Evolutionary conservation across 352 stramenopile genomes (phyloP), one percentile per base, ranked within the genome.

Genomic region (Phytopythium kandeliae): DNA sequence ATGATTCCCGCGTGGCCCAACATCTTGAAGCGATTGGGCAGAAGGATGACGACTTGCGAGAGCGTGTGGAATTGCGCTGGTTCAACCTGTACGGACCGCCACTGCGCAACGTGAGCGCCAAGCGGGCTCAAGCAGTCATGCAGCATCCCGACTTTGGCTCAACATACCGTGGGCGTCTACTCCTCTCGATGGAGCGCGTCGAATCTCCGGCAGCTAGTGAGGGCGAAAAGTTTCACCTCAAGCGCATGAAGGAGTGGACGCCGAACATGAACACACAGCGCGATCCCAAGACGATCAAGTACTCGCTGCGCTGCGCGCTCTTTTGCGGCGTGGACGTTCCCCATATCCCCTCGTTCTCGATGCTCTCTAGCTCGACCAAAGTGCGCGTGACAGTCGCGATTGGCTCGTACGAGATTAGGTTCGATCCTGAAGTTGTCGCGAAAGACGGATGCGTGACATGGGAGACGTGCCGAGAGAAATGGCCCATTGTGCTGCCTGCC

Each of bases 31-130:
- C 34, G 11, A 7, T 24, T 19, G 33, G 35, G 2, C 16, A 33
- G 4, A 34, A 53, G 2, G 47, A 53, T 2, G 13, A 35, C 15
- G 53, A 62, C n/a, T 15, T 31, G 2, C 25, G 54, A 31, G 50
- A 65, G 13, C 37, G 54, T 8, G 64, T 79, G 0, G 58, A 74
- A 24, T 55, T 76, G 21, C 67, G 77, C 4, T 96, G 87, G 84
- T 85, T 83, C 38, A 91, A 91, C 54, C 48, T 96, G 4, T 96
- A 96, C 48, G 88, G 88, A 8, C 83, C 86, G n/a, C 88, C 81
- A 1, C 56, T 88, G 8, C 66, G 51, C 1, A 60, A 73, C 3
- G 58, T 67, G 19, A 87, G 89, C 51, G 65, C 67, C 25, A 87
- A 85, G 41, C 70, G 78, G 5, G 61, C 62, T 2, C 40, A 62